Percentiles rank a stretch among this genome's conserved stretches.
Evolutionary conservation across 2,329 filamentous ascomycete genomes (phyloP).

Genomic region (Curvularia eragrostidis): DNA sequence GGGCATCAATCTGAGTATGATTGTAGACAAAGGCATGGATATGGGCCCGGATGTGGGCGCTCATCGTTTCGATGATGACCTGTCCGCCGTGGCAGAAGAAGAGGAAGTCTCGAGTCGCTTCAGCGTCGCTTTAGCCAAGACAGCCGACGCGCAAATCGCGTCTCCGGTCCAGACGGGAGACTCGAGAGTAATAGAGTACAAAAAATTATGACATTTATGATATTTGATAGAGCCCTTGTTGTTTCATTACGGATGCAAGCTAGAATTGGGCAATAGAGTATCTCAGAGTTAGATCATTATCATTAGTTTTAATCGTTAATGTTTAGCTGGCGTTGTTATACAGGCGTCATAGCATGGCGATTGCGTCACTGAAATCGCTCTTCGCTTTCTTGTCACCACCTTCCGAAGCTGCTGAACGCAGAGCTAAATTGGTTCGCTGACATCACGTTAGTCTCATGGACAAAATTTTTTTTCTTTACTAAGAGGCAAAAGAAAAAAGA

Average conservation of each 20-base stretch:
- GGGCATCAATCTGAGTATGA: neutral
- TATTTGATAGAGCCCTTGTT: neutral
- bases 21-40: neutral
- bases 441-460: constrained; percentile 2
- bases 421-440: constrained; percentile 20
- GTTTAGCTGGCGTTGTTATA: neutral
- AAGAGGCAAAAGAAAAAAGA: neutral
- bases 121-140: constrained; percentile 11
- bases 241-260: neutral
- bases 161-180: neutral
- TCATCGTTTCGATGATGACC: constrained; percentile 22
- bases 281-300: neutral
- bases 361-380: neutral
- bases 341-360: neutral
- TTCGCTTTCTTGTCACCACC: constrained; percentile 14
- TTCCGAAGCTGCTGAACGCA: constrained; percentile 17
- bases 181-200: constrained; percentile 12
- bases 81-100: constrained; percentile 20
- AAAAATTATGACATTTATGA: constrained; percentile 8
- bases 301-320: neutral
- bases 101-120: neutral
- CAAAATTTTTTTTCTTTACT: no score
- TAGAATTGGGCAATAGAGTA: neutral
- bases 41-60: neutral
- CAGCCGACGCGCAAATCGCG: constrained; percentile 4